Conservation (phyloP, 768 basidiomycete species). For the Suillus subalutaceus region DNA sequence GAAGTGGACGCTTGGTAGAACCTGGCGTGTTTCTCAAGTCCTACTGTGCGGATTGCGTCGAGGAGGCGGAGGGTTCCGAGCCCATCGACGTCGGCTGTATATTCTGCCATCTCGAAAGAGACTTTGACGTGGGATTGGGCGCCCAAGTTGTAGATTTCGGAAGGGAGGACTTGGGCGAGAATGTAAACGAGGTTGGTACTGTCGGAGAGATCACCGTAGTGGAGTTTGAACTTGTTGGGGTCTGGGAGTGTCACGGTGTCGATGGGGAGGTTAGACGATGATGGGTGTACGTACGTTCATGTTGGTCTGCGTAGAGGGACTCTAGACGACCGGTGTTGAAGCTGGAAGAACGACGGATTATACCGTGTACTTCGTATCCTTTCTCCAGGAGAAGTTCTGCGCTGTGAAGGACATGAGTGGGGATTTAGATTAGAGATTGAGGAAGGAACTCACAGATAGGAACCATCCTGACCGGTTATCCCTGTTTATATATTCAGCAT, state of each 20-base stretch:
- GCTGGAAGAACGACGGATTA: constrained; percentile 95
- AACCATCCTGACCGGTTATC: constrained; percentile 96
- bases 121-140: constrained; percentile 99
- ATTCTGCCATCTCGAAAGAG: constrained; percentile 99
- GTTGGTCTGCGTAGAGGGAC: constrained; percentile 91
- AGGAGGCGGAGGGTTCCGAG: constrained; percentile 94
- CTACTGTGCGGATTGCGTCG: constrained; percentile 95
- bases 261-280: constrained; percentile 11
- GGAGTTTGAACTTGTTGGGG: constrained; percentile 77
- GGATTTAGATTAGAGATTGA: background rate
- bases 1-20: constrained; percentile 99
- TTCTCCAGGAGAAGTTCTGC: constrained; percentile 84
- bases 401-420: constrained; percentile 38
- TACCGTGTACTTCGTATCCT: constrained; percentile 92
- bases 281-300: constrained; percentile 69
- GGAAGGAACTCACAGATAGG: constrained; percentile 71
- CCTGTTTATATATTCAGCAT: constrained; percentile 45
- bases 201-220: constrained; percentile 93
- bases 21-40: constrained; percentile 87
- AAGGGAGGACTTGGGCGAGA: constrained; percentile 91
- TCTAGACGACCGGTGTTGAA: constrained; percentile 97
- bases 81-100: constrained; percentile 96
- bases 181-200: constrained; percentile 97
- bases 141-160: constrained; percentile 98
- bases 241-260: constrained; percentile 39